A percentile compares a stretch with the other conserved stretches of the same genome.
phyloP scores from a whole-genome alignment of 2,329 filamentous ascomycete genomes.

The Mollisia scopiformis region DNA sequence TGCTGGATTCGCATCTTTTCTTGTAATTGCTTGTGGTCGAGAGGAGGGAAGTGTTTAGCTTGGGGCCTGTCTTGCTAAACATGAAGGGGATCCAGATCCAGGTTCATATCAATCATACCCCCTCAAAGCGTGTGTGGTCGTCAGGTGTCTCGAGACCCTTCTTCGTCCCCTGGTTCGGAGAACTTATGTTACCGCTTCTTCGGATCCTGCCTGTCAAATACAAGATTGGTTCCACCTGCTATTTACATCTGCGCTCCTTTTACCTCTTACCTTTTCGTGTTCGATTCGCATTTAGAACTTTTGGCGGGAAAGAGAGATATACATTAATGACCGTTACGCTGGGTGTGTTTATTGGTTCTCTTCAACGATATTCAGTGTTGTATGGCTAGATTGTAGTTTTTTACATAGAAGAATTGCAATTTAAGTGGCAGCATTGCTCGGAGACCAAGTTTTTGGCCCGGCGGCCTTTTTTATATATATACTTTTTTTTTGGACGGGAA shows the following conservation, averaged over 20 bases:
- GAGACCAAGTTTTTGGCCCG: constrained; percentile 32
- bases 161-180: constrained; percentile 8
- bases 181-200: too few relatives aligned
- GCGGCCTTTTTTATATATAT: constrained; percentile 11
- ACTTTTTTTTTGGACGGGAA: background rate
- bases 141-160: constrained; percentile 31
- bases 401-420: constrained; percentile 15
- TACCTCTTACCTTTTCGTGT: background rate
- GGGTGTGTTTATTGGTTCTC: constrained; percentile 31
- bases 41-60: too few relatives aligned
- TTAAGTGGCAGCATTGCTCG: constrained; percentile 26
- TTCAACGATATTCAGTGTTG: constrained; percentile 4
- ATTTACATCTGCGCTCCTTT: background rate
- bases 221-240: constrained; percentile 20
- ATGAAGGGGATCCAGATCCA: constrained; percentile 31
- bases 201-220: background rate
- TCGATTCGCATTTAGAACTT: constrained; percentile 6
- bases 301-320: background rate
- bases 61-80: too few relatives aligned
- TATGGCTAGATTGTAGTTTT: constrained; percentile 13
- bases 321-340: constrained; percentile 27
- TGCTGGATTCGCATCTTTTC: constrained; percentile 41
- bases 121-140: constrained; percentile 42
- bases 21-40: constrained; percentile 47
- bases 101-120: constrained; percentile 34